Percentiles rank a stretch among this genome's conserved stretches.
These are phyloP conservation scores for Arthrobotrys entomopaga DNA, from an alignment of 2,329 filamentous ascomycete genomes.

Conservation along the genomic window DNA sequence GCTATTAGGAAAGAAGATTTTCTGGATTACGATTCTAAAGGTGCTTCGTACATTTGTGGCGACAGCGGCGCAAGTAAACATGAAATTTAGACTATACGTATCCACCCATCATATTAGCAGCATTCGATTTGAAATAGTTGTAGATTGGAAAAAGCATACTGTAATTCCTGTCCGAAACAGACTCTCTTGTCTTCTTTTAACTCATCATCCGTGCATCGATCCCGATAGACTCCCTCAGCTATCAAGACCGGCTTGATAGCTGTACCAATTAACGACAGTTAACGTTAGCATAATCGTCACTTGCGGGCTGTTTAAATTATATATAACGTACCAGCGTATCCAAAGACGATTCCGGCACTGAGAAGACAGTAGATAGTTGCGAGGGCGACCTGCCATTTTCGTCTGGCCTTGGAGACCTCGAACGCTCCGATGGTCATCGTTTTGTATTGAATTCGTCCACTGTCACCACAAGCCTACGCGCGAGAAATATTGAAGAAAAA, in stretches of 20 bases:
- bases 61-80: constrained; percentile 91
- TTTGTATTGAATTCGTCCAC: neutral
- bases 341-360: constrained; percentile 82
- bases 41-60: constrained; percentile 73
- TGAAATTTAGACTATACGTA: constrained; percentile 75
- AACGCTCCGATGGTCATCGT: constrained; percentile 61
- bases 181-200: constrained; percentile 65
- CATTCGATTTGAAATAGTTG: neutral
- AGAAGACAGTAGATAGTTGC: constrained; percentile 79
- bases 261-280: constrained; percentile 8
- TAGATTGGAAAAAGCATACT: constrained; percentile 60
- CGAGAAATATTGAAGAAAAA: neutral
- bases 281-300: constrained; percentile 13
- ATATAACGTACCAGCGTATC: constrained; percentile 70
- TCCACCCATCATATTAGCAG: constrained; percentile 38
- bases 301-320: neutral
- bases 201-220: constrained; percentile 70
- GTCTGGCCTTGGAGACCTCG: constrained; percentile 61
- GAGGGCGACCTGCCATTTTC: constrained; percentile 71
- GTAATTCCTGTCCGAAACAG: constrained; percentile 70
- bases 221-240: constrained; percentile 75
- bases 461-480: no score
- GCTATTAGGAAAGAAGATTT: neutral
- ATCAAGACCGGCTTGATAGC: constrained; percentile 84
- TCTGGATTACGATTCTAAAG: neutral